Percentiles rank a stretch among this genome's conserved stretches.
phyloP scores from a whole-genome alignment of 225 moss, liverwort and hornwort genomes.

The Marchantia paleacea region DNA sequence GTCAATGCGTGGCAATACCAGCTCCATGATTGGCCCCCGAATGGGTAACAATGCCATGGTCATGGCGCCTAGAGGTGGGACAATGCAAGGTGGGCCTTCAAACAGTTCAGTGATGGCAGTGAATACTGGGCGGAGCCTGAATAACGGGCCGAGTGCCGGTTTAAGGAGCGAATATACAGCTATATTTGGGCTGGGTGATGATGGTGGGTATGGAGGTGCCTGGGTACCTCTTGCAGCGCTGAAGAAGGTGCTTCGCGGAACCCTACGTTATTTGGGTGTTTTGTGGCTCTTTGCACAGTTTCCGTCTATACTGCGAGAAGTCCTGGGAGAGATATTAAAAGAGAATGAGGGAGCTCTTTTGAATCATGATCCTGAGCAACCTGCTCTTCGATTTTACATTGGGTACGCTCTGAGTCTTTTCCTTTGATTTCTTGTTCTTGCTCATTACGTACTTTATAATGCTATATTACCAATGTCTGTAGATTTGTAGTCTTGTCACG shows the following conservation, averaged over 20 bases:
- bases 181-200: conserved; percentile 81
- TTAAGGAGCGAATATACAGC: conserved; percentile 77
- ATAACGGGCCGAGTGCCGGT: conserved; percentile 33
- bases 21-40: conserved; percentile 19
- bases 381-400: conserved; percentile 86
- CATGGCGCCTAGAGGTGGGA: conserved; percentile 29
- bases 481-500: neutral
- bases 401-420: conserved; percentile 44
- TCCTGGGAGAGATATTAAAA: conserved; percentile 66
- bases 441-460: neutral
- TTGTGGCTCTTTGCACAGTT: conserved; percentile 99
- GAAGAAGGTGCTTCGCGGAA: conserved; percentile 88
- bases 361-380: conserved; percentile 94
- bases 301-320: conserved; percentile 77
- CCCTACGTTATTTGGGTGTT: conserved; percentile 78
- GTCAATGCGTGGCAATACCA: conserved; percentile 30
- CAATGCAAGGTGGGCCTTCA: conserved; percentile 30
- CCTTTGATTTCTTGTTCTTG: neutral
- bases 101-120: conserved; percentile 22
- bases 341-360: conserved; percentile 75
- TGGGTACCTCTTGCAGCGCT: conserved; percentile 96
- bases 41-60: conserved; percentile 23
- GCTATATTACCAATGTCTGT: neutral
- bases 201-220: conserved; percentile 97
- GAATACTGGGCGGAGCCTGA: conserved; percentile 25